Base-by-base conservation (phyloP, 345 rosid genomes). In the Rhodomyrtus tomentosa region DNA sequence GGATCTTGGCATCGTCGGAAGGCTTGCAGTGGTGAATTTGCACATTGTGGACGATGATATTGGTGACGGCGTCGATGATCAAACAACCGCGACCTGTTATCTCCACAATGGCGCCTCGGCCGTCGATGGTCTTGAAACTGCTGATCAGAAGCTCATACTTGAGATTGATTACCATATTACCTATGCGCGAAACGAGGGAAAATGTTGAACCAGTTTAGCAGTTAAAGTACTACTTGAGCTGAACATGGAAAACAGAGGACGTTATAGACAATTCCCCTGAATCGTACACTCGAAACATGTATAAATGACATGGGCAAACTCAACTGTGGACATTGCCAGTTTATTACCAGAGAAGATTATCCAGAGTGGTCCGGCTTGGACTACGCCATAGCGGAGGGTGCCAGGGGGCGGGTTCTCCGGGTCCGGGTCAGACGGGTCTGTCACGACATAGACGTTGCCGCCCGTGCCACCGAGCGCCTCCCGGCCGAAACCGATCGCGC, bases 121-220 rank as follows among this genome's bases (percentile, higher is more conserved):
- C 88, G 24, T 86, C 88, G 21, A 86, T 86, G 32, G 88, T 86
- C 81, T 86, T 86, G 79, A 80, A 86, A 40, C 88, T 86, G 58
- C 59, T 82, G 38, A 86, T 73, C 14, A 84, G 36, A 53, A 86
- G 84, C 86, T 86, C 84, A 53, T 81, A 38, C 73, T 84, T 81
- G n/a, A 86, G 88, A 32, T 86, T 38, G 55, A 86, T 86, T 51
- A 83, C 82, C 88, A 86, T 86, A 82, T 81, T 55, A 4, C 87
- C 87, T 86, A 29, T 27, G 52, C 7, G 25, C 15, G 20, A 4
- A 42, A 24, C 54, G 25, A 36, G 38, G 38, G 6, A 45, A 38
- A 48, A 56, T 50, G 83, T 51, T 16, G 83, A 38, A 20, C 40
- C 36, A 25, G 68, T 32, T 81, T 49, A 81, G 82, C 82, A 12